Percentiles rank a stretch among this genome's conserved stretches.
Evolutionary conservation across 2,329 filamentous ascomycete genomes (phyloP).

Genomic region (Mariannaea sp.): DNA sequence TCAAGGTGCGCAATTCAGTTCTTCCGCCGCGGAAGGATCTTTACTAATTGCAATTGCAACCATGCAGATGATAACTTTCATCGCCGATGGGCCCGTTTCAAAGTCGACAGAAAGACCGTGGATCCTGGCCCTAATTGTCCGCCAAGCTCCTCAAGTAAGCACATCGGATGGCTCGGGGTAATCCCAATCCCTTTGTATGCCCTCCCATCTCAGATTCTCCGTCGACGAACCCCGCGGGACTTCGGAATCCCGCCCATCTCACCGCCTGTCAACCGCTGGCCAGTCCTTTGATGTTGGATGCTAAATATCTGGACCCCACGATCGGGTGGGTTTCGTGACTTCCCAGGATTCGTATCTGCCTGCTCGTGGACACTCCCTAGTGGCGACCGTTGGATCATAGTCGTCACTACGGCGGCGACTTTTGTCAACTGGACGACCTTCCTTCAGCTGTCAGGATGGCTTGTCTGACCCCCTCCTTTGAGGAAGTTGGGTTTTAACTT

Average conservation of each 20-base stretch:
- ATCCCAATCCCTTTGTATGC: background rate
- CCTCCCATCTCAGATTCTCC: background rate
- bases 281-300: background rate
- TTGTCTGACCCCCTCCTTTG: background rate
- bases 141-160: background rate
- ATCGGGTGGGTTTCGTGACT: background rate
- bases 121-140: background rate
- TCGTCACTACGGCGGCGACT: background rate
- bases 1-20: background rate
- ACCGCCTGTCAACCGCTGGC: background rate
- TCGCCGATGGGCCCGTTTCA: background rate
- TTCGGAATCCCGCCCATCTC: background rate
- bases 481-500: background rate
- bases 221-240: background rate
- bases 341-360: background rate
- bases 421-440: background rate
- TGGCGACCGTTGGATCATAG: background rate
- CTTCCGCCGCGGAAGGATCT: background rate
- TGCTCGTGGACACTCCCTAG: background rate
- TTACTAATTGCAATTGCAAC: conserved; percentile 4
- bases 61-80: background rate
- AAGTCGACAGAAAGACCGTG: background rate
- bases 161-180: conserved; percentile 7
- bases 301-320: background rate
- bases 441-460: conserved; percentile 13